phyloP scores from a whole-genome alignment of 1,284 basidiomycete genomes.

The Cutaneotrichosporon sp. region DNA sequence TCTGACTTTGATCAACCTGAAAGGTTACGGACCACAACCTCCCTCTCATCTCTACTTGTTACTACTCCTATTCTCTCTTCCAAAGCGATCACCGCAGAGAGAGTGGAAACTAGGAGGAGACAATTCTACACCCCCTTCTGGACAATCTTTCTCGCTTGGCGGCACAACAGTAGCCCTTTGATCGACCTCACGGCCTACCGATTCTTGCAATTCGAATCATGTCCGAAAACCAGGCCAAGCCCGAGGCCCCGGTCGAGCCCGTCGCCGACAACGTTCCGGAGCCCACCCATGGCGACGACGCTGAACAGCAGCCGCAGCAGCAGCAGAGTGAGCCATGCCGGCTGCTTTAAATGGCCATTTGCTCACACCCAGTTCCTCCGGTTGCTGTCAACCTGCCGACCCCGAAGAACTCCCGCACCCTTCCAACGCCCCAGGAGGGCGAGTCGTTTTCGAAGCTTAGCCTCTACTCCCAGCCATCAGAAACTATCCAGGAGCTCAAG shows the following conservation, averaged over 20 bases:
- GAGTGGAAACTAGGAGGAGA: slow-evolving; percentile 1
- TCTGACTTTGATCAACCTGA: no score
- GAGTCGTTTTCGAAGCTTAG: slow-evolving; percentile 33
- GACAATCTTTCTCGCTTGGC: no score
- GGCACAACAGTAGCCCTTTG: neutral
- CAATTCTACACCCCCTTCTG: neutral
- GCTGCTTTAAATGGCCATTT: neutral
- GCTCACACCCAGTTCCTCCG: slow-evolving; percentile 23
- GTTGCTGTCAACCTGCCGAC: slow-evolving; percentile 42
- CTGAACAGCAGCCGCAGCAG: slow-evolving; percentile 11
- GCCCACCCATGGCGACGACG: slow-evolving; percentile 5
- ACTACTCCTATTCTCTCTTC: no score
- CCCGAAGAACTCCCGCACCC: slow-evolving; percentile 40
- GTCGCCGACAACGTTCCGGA: slow-evolving; percentile 13
- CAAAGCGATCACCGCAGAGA: no score
- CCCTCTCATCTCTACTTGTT: no score
- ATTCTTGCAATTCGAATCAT: slow-evolving; percentile 1
- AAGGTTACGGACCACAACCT: no score
- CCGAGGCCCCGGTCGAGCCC: slow-evolving; percentile 12
- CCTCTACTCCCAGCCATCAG: slow-evolving; percentile 41
- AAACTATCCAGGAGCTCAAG: slow-evolving; percentile 49
- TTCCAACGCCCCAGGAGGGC: slow-evolving; percentile 31
- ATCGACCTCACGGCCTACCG: neutral
- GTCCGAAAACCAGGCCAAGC: slow-evolving; percentile 19
- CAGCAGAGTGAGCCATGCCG: neutral